A percentile compares a stretch with the other conserved stretches of the same genome.
These are phyloP conservation scores for Rhodosporidiobolus odoratus DNA, from an alignment of 768 basidiomycete genomes.

Conservation along the genomic window DNA sequence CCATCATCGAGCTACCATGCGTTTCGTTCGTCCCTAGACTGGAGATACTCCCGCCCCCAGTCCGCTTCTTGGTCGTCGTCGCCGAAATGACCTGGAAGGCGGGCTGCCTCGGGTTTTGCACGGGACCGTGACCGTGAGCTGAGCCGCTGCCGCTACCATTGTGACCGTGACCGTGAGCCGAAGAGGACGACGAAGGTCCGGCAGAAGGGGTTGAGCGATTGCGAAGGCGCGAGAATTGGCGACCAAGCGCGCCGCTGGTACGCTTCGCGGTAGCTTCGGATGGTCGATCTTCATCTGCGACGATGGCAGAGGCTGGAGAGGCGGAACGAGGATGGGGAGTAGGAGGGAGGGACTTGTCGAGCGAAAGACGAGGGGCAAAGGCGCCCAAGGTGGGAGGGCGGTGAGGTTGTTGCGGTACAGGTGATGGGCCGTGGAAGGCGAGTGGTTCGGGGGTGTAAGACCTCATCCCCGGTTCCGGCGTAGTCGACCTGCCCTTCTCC, in stretches of 20 bases:
- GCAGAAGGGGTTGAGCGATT: constrained; percentile 11
- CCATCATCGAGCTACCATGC: background rate
- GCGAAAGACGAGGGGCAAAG: background rate
- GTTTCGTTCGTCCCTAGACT: constrained; percentile 14
- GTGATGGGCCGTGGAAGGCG: background rate
- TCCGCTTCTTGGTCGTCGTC: constrained; percentile 16
- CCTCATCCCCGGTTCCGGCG: constrained; percentile 1
- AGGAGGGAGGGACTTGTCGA: constrained; percentile 36
- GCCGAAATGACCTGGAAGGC: constrained; percentile 32
- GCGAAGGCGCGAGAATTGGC: constrained; percentile 8
- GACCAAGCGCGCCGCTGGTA: background rate
- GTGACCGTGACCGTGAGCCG: background rate
- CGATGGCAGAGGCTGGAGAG: background rate
- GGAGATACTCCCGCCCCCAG: background rate
- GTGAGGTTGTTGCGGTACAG: background rate
- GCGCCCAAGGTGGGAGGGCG: background rate
- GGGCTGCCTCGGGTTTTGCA: background rate
- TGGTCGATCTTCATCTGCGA: background rate
- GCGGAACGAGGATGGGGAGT: constrained; percentile 19
- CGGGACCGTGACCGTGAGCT: background rate
- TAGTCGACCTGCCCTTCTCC: background rate
- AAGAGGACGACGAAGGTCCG: background rate
- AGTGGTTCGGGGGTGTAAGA: background rate
- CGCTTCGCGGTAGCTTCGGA: background rate
- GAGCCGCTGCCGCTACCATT: background rate